Conservation (phyloP, 345 rosid genomes). For the Turritis glabra region DNA sequence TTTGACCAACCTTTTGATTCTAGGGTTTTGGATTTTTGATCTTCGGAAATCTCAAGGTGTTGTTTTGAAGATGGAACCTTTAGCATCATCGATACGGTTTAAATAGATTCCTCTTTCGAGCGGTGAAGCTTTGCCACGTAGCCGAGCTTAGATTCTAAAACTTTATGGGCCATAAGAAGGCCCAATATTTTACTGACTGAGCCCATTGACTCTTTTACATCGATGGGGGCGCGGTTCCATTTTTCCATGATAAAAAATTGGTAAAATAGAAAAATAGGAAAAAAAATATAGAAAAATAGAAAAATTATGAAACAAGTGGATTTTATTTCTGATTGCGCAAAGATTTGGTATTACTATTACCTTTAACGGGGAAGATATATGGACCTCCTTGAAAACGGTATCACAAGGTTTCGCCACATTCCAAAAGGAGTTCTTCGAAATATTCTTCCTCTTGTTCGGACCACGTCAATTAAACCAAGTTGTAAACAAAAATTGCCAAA, state of each 20-base stretch:
- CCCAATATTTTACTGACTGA: not conserved
- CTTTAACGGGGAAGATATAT: not conserved
- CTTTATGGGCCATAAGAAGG: not conserved
- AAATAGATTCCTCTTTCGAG: constrained; percentile 37
- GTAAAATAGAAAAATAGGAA: not conserved
- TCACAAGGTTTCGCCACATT: not conserved
- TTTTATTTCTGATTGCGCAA: not conserved
- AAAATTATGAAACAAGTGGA: not conserved
- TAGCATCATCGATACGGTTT: constrained; percentile 22
- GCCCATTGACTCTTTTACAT: not conserved
- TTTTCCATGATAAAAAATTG: not conserved
- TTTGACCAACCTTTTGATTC: constrained; percentile 24
- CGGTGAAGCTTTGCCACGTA: constrained; percentile 39
- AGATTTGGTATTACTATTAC: not conserved
- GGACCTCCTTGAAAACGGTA: no score
- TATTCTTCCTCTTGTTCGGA: no score
- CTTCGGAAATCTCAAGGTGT: constrained; percentile 31
- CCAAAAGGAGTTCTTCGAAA: no score
- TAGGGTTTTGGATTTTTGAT: constrained; percentile 35
- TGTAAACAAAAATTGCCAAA: not conserved
- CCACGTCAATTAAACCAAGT: no score
- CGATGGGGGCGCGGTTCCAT: not conserved
- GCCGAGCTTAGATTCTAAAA: not conserved
- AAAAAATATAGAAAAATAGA: not conserved
- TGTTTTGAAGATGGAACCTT: constrained; percentile 18